phyloP scores from a whole-genome alignment of 164 flowering plant genomes.

The Nelumbo lutea region DNA sequence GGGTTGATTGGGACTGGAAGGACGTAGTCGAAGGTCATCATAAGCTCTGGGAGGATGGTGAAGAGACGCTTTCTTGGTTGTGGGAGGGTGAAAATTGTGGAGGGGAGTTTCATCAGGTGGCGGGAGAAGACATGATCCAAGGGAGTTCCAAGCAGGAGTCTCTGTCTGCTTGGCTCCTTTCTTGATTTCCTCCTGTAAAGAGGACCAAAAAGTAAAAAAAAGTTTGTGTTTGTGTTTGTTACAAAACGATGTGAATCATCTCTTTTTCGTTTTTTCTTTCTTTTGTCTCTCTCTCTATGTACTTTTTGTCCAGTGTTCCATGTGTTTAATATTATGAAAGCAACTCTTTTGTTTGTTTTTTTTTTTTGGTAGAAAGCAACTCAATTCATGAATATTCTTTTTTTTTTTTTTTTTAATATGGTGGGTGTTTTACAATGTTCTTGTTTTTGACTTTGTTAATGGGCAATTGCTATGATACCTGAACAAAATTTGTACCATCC shows the following conservation, averaged over 20 bases:
- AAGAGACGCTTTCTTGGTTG: not conserved
- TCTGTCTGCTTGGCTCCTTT: constrained; percentile 4
- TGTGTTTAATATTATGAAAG: too few relatives aligned
- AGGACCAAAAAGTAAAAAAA: not conserved
- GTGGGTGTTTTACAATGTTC: too few relatives aligned
- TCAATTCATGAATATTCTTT: too few relatives aligned
- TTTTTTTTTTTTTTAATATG: too few relatives aligned
- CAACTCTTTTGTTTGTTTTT: too few relatives aligned
- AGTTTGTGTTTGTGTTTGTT: not conserved
- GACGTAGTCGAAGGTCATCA: not conserved
- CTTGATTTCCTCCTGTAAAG: not conserved
- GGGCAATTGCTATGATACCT: too few relatives aligned
- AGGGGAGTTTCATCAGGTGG: not conserved
- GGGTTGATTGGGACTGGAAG: not conserved
- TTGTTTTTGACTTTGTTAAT: too few relatives aligned
- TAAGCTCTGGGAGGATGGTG: not conserved
- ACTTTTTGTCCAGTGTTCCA: not conserved
- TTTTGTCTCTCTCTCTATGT: too few relatives aligned
- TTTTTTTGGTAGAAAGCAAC: too few relatives aligned
- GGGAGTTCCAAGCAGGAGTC: not conserved
- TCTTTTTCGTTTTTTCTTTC: not conserved
- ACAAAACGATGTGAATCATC: not conserved
- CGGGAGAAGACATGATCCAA: not conserved
- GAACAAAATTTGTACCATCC: too few relatives aligned
- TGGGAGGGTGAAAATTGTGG: not conserved